A percentile compares a stretch with the other conserved stretches of the same genome.
Conservation (phyloP, 805 yeast species). For the Zygotorulaspora danielsina region DNA sequence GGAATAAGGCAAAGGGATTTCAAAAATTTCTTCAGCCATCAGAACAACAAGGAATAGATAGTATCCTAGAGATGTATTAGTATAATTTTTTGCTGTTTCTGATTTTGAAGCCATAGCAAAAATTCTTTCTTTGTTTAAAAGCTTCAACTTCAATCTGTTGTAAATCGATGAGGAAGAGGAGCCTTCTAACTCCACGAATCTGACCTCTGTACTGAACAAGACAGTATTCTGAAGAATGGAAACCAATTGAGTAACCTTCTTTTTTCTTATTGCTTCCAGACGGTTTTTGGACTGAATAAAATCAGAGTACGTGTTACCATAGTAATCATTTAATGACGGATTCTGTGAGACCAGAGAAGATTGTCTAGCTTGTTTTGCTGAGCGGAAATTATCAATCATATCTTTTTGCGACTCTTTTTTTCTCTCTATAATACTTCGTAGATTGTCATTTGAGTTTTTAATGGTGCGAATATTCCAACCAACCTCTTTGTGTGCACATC, state of each 20-base stretch:
- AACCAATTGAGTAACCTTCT: slow-evolving; percentile 21
- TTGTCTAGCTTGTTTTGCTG: slow-evolving; percentile 1
- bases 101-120: slow-evolving; percentile 8
- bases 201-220: slow-evolving; percentile 14
- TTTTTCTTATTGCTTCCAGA: slow-evolving; percentile 15
- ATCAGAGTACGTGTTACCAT: slow-evolving; percentile 27
- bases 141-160: slow-evolving; percentile 12
- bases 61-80: slow-evolving; percentile 29
- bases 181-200: slow-evolving; percentile 11
- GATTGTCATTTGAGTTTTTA: slow-evolving; percentile 9
- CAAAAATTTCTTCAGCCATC: slow-evolving; percentile 19
- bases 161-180: slow-evolving; percentile 3
- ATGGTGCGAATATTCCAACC: slow-evolving; percentile 8
- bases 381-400: not conserved
- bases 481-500: slow-evolving; percentile 1
- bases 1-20: slow-evolving; percentile 23
- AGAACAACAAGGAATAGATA: slow-evolving; percentile 25
- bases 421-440: slow-evolving; percentile 5
- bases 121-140: slow-evolving; percentile 10
- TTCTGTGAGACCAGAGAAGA: slow-evolving; percentile 2
- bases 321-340: slow-evolving; percentile 22
- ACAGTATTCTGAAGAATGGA: slow-evolving; percentile 14
- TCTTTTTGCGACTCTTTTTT: slow-evolving; percentile 5
- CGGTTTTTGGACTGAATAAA: slow-evolving; percentile 19
- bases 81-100: slow-evolving; percentile 9